Evolutionary conservation across 495 filamentous ascomycete species (phyloP).

Genomic region (Bathelium albidoporum): DNA sequence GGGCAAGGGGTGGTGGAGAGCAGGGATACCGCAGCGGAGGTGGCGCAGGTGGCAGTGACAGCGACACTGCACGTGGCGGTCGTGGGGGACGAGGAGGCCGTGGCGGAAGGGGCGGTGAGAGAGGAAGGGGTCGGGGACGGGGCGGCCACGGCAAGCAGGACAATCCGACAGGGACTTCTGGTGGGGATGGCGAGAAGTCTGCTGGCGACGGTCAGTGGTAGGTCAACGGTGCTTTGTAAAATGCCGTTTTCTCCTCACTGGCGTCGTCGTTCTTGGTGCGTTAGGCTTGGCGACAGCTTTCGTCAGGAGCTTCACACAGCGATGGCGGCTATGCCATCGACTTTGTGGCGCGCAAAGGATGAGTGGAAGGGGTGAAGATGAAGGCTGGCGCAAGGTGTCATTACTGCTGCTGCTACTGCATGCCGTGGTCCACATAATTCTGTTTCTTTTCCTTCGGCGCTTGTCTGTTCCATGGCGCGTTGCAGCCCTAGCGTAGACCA

Average conservation of each 20-base stretch:
- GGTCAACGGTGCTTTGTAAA: background rate
- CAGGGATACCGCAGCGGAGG: constrained; percentile 62
- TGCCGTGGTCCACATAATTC: background rate
- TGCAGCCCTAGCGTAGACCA: background rate
- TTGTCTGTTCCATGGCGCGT: background rate
- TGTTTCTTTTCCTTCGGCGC: constrained; percentile 4
- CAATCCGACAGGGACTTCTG: constrained; percentile 12
- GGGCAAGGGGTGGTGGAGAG: constrained; percentile 39
- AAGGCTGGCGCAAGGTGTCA: background rate
- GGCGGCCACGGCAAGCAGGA: constrained; percentile 34
- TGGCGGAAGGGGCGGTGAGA: constrained; percentile 47
- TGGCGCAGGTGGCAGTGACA: constrained; percentile 57
- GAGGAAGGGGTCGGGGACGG: constrained; percentile 47
- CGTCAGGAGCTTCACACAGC: background rate
- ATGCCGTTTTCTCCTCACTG: background rate
- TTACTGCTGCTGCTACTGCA: background rate
- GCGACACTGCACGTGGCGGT: constrained; percentile 55
- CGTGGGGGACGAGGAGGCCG: constrained; percentile 58
- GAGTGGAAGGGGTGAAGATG: background rate
- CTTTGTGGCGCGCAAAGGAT: background rate
- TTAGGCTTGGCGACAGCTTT: background rate
- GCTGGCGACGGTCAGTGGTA: constrained; percentile 9
- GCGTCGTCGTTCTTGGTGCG: background rate
- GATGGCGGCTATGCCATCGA: background rate
- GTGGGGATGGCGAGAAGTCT: constrained; percentile 31